Base-by-base conservation (phyloP, 2,329 filamentous ascomycete genomes). In the Sclerotinia glacialis region DNA sequence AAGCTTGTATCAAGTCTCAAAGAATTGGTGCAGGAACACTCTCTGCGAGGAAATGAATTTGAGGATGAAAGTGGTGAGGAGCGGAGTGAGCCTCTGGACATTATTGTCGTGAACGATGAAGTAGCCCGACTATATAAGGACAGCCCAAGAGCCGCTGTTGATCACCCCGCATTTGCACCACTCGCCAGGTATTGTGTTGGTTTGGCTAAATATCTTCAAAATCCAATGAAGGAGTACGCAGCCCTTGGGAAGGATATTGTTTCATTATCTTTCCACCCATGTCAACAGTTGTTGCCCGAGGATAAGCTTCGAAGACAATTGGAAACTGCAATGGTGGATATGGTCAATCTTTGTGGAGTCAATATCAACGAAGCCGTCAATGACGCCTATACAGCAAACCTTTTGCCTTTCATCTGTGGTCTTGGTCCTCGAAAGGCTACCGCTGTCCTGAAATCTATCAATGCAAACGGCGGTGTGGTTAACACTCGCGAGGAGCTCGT, bases 271-370 rank as follows among this genome's bases (percentile, higher is more conserved):
- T 97, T 97, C 78, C 93, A 97, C 72, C 87, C 91, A 4, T 93
- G 93, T 73, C 95, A 99, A 77, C 90, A 93, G 69, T 85, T 97
- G 40, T 83, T 99, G 18, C 90, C 93, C 0, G 86, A 93, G 68
- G 94, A 98, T 47, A 93, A 96, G 80, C 83, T 99, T 49, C 81
- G 89, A 69, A 93, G 91, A 76, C 87, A 92, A 68, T 84, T 99
- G 21, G 95, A 99, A 74, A 96, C 91, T n/a, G 92, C 94, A 54
- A 91, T 99, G 87, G 94, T 99, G 14, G 95, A 99, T 76, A 97
- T 97, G 85, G 95, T 99, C 72, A 99, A 99, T 77, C 86, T 99
- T 53, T 93, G 93, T 55, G 95, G 95, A 75, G 92, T 99, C 47
- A 92, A 98, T 74, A 90, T 99, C 75, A 97, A 97, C 73, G 93